Evolutionary conservation across 176 grass and related monocot genomes (phyloP).

Genomic region (Lolium perenne): DNA sequence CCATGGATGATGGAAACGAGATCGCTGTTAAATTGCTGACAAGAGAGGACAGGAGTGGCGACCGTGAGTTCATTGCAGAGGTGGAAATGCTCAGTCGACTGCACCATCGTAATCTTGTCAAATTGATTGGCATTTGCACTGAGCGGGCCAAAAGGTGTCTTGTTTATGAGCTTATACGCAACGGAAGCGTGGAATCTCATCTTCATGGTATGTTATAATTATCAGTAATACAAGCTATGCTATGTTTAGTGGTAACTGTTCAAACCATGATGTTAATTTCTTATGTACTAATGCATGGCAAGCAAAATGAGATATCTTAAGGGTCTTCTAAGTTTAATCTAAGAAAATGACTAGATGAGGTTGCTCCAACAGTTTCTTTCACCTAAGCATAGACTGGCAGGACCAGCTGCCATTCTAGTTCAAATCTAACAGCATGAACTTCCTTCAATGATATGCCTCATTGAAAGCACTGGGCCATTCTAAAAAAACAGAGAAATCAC

Average conservation of each 20-base stretch:
- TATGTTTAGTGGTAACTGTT: constrained; percentile 17
- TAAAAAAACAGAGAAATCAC: background rate
- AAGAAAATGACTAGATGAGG: constrained; percentile 16
- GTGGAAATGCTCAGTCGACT: constrained; percentile 94
- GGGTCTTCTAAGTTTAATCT: background rate
- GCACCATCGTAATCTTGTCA: constrained; percentile 96
- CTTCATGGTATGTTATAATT: constrained; percentile 78
- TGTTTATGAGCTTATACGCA: constrained; percentile 90
- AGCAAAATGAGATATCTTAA: background rate
- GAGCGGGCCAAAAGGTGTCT: constrained; percentile 83
- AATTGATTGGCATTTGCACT: constrained; percentile 95
- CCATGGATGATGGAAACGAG: constrained; percentile 67
- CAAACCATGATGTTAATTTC: background rate
- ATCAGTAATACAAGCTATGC: background rate
- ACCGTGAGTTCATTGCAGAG: constrained; percentile 91
- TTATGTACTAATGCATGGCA: background rate
- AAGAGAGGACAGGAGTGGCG: constrained; percentile 74
- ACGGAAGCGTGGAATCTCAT: constrained; percentile 97
- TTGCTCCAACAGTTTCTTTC: background rate
- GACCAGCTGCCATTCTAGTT: constrained; percentile 18
- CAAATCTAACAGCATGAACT: background rate
- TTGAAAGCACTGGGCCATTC: background rate
- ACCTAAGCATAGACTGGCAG: background rate
- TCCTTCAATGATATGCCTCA: constrained; percentile 14
- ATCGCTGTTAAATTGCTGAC: constrained; percentile 97